Evolutionary conservation across 179 eudicot genomes (phyloP).

Genomic region (Beta lomatogona): DNA sequence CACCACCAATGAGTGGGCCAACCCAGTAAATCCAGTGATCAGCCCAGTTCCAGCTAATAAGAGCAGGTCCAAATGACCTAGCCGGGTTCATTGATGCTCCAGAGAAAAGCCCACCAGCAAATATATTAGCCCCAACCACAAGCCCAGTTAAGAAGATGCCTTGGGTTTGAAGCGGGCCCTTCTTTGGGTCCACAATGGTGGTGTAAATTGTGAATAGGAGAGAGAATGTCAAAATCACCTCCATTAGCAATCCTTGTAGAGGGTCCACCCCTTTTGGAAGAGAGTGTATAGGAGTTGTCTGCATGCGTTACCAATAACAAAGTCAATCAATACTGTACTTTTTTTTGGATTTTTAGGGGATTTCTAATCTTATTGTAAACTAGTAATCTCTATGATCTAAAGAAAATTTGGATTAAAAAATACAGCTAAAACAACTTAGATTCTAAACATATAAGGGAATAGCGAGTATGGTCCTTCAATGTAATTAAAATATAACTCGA

Average conservation of each 20-base stretch:
- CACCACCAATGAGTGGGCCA: conserved; percentile 91
- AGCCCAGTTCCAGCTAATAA: conserved; percentile 73
- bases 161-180: conserved; percentile 69
- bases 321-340: neutral
- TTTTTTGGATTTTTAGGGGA: neutral
- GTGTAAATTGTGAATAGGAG: conserved; percentile 85
- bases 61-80: conserved; percentile 89
- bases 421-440: no score
- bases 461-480: no score
- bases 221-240: conserved; percentile 77
- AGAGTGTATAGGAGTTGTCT: conserved; percentile 75
- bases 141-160: conserved; percentile 87
- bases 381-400: no score
- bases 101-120: conserved; percentile 90
- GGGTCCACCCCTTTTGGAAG: conserved; percentile 63
- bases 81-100: conserved; percentile 99
- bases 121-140: conserved; percentile 85
- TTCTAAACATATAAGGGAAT: no score
- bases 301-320: conserved; percentile 39
- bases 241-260: conserved; percentile 78
- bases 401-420: no score
- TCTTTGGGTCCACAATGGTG: conserved; percentile 86
- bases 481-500: no score
- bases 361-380: no score
- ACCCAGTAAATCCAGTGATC: conserved; percentile 96